These are phyloP conservation scores for Thelonectria discophora DNA, from an alignment of 2,329 filamentous ascomycete species.

Conservation along the genomic window DNA sequence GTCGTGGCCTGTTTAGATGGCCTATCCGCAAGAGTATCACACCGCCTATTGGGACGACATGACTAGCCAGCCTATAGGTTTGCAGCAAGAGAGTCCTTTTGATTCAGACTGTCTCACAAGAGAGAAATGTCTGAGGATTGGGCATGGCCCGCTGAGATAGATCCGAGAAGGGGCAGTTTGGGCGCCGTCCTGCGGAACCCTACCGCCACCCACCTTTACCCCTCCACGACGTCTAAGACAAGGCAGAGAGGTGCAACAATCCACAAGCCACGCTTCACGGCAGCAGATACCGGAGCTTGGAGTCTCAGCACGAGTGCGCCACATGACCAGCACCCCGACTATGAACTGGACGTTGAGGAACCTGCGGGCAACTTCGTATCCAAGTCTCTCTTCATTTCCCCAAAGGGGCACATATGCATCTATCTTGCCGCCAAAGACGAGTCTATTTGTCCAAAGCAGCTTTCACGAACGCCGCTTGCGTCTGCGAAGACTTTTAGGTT, in stretches of 20 bases:
- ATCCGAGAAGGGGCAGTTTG: not conserved
- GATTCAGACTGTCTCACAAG: conserved; percentile 11
- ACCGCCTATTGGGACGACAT: conserved; percentile 15
- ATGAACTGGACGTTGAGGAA: not conserved
- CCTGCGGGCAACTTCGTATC: conserved; percentile 18
- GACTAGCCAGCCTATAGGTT: not conserved
- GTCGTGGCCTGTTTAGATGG: conserved; percentile 1
- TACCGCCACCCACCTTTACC: conserved; percentile 9
- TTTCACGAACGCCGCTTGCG: conserved; percentile 9
- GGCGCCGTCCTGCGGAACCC: conserved; percentile 15
- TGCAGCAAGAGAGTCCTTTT: conserved; percentile 9
- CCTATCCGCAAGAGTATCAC: conserved; percentile 9
- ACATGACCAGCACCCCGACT: conserved; percentile 1
- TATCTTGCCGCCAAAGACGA: conserved; percentile 1
- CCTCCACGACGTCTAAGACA: conserved; percentile 15
- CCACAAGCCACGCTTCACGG: conserved; percentile 19
- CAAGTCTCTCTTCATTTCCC: conserved; percentile 13
- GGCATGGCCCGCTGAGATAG: not conserved
- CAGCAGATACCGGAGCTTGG: conserved; percentile 9
- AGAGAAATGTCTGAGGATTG: not conserved
- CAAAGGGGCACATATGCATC: conserved; percentile 10
- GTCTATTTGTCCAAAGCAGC: conserved; percentile 1
- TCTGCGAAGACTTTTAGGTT: not conserved
- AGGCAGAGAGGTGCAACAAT: conserved; percentile 5
- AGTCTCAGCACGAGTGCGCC: conserved; percentile 7